phyloP scores from a whole-genome alignment of 2,329 filamentous ascomycete species.

The Daldinia sp. region DNA sequence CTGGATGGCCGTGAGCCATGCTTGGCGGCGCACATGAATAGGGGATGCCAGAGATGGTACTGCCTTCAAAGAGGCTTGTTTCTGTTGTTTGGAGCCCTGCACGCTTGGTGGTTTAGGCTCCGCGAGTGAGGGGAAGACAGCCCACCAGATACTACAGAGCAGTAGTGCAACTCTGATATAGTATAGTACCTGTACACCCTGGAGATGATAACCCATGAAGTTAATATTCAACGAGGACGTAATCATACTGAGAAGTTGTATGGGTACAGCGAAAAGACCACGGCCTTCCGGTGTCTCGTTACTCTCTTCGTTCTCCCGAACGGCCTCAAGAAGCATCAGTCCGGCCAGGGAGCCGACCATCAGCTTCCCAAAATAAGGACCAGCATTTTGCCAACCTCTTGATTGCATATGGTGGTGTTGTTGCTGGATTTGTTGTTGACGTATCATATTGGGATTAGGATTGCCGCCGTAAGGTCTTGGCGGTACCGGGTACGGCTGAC shows the following conservation, averaged over 20 bases:
- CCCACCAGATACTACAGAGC: conserved; percentile 62
- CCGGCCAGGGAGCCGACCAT: conserved; percentile 94
- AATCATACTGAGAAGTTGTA: conserved; percentile 62
- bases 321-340: conserved; percentile 88
- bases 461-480: conserved; percentile 52
- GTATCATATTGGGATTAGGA: conserved; percentile 56
- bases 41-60: conserved; percentile 81
- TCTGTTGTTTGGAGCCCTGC: conserved; percentile 53
- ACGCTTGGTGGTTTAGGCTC: conserved; percentile 61
- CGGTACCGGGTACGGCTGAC: conserved; percentile 60
- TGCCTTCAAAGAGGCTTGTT: conserved; percentile 52
- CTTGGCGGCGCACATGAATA: conserved; percentile 84
- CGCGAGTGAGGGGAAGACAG: conserved; percentile 63
- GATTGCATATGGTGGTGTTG: conserved; percentile 59
- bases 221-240: conserved; percentile 60
- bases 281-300: conserved; percentile 70
- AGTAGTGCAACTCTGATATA: conserved; percentile 63
- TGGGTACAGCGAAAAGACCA: conserved; percentile 71
- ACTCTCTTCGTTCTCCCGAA: conserved; percentile 71
- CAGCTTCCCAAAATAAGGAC: conserved; percentile 74
- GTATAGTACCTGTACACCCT: conserved; percentile 55
- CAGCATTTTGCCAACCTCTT: conserved; percentile 62
- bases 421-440: conserved; percentile 65
- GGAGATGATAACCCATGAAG: conserved; percentile 62
- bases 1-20: conserved; percentile 93